phyloP scores from a whole-genome alignment of 192 early-diverging fungal species.

The Backusella circina region DNA sequence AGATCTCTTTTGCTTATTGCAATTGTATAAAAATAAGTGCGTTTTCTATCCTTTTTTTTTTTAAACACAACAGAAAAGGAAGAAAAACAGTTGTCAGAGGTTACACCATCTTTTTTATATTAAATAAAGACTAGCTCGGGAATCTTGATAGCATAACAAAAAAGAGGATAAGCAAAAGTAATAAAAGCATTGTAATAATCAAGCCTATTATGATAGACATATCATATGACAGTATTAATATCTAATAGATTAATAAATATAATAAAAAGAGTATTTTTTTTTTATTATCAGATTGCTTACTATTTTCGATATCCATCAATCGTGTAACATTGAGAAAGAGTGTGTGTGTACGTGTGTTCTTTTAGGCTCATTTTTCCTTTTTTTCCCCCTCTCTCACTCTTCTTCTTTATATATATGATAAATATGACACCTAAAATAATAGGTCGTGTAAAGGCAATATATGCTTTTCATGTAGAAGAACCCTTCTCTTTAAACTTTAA shows the following conservation, averaged over 20 bases:
- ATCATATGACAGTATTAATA: no score
- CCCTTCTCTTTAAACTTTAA: constrained; percentile 2
- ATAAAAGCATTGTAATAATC: no score
- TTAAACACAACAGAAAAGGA: not conserved
- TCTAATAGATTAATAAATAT: no score
- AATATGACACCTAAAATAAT: constrained; percentile 11
- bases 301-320: not conserved
- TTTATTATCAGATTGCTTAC: not conserved
- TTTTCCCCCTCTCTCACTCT: not conserved
- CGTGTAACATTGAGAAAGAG: not conserved
- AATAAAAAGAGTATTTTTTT: not conserved
- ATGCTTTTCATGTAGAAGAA: constrained; percentile 1
- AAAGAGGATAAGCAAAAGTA: no score
- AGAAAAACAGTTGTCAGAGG: not conserved
- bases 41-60: no score
- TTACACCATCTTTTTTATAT: not conserved
- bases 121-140: not conserved
- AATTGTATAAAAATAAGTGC: not conserved
- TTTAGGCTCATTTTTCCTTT: not conserved
- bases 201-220: no score
- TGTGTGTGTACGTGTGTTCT: not conserved
- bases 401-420: not conserved
- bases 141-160: not conserved
- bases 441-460: constrained; percentile 9
- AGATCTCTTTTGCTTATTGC: no score